Evolutionary conservation across 2,329 filamentous ascomycete genomes (phyloP), one percentile per base, ranked within the genome.

Genomic region (Pestalotiopsis sp.): DNA sequence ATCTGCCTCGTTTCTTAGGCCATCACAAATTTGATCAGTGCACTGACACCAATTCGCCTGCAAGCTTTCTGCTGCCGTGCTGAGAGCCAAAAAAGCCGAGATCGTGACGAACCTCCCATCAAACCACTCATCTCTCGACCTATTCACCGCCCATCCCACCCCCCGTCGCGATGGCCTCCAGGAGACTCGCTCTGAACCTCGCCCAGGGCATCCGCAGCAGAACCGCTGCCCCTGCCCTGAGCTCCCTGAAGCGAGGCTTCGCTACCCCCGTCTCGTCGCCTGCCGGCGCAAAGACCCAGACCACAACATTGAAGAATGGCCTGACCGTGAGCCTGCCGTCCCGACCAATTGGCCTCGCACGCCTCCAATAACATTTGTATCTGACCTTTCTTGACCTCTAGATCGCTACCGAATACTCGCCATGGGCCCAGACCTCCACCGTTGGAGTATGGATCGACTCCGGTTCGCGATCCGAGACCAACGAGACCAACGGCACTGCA

Each of bases 381-480:
- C 70, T 75, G 67, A 73, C 68, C 59, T 40, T 60, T 9, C 36
- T 49, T 70, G 70, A 77, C 80, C 62, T 70, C 68, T 81, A 98
- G 95, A 94, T 99, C 82, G 96, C 96, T 76, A 97, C 96, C 77
- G 95, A 99, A 84, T 93, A 98, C 87, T 98, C 95, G 73, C 96
- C 95, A 78, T 98, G 94, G 89, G 95, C 95, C 79, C 95, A 98
- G 88, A 98, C 96, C 72, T 97, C 95, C 78, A 98, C 95, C 68
- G 95, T 98, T 78, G 96, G 96, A 82, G 94, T 99, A 75, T 99
- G 96, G 95, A 99, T 99, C 83, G 97, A 99, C 85, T 95, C 97
- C 82, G 96, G 96, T 82, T 98, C 94, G 84, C 90, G 96, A 84
- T 94, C 96, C 83, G 96, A 99, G 89, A 99, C 96, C 77, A 91